A percentile compares a stretch with the other conserved stretches of the same genome.
Evolutionary conservation across 352 stramenopile species (phyloP).

Genomic region (Phytopythium delawarense): DNA sequence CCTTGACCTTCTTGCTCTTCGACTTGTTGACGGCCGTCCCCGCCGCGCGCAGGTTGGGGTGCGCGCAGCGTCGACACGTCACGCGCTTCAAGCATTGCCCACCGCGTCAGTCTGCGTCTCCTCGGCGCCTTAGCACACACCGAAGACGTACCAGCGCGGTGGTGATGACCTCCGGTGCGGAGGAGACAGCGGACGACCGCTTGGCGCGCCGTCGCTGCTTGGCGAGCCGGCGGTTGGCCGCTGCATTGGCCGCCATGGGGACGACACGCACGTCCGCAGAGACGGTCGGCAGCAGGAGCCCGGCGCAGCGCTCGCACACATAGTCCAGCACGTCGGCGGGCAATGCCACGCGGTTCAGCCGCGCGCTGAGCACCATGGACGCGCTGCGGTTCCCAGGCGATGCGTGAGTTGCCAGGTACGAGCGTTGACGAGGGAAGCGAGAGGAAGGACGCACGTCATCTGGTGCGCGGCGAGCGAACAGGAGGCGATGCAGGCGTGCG

Average conservation of each 20-base stretch:
- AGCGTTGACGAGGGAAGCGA: neutral
- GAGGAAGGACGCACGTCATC: constrained; percentile 31
- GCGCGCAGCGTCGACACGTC: constrained; percentile 49
- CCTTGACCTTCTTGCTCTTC: constrained; percentile 52
- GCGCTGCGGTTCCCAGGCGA: constrained; percentile 20
- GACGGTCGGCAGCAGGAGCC: constrained; percentile 54
- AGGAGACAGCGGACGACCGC: neutral
- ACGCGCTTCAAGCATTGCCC: constrained; percentile 25
- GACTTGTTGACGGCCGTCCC: constrained; percentile 43
- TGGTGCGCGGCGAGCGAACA: constrained; percentile 42
- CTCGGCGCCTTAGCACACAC: no score
- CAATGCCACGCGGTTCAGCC: constrained; percentile 29
- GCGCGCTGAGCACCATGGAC: constrained; percentile 48
- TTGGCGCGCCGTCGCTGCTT: constrained; percentile 29
- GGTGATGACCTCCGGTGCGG: neutral
- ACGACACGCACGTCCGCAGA: constrained; percentile 51
- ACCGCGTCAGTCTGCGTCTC: no score
- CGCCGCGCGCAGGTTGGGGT: constrained; percentile 40
- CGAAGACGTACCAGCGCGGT: constrained; percentile 1
- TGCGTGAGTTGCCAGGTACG: neutral
- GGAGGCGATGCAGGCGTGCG: constrained; percentile 39
- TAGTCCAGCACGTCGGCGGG: constrained; percentile 48
- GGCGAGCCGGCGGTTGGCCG: constrained; percentile 49
- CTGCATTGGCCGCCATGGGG: constrained; percentile 27
- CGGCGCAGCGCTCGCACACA: constrained; percentile 61